Percentiles rank a stretch among this genome's conserved stretches.
Evolutionary conservation across 2,329 filamentous ascomycete genomes (phyloP).

Genomic region (Didymella pinodella): DNA sequence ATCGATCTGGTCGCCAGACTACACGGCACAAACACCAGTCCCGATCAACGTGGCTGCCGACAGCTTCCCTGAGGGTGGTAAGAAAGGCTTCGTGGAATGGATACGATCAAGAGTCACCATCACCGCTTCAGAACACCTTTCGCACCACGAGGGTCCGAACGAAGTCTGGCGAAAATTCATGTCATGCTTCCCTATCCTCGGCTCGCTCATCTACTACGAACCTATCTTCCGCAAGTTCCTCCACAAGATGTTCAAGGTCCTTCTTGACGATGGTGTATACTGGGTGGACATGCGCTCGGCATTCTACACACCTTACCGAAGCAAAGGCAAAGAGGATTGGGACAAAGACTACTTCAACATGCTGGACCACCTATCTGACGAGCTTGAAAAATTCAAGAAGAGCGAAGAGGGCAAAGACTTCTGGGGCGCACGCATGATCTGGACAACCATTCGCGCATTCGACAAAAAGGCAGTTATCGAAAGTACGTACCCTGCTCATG

Average conservation of each 20-base stretch:
- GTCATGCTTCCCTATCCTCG: conserved; percentile 75
- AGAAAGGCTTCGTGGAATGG: conserved; percentile 77
- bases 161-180: conserved; percentile 85
- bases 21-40: conserved; percentile 67
- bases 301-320: conserved; percentile 75
- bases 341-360: conserved; percentile 74
- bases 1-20: conserved; percentile 72
- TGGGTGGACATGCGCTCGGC: conserved; percentile 85
- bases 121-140: conserved; percentile 73
- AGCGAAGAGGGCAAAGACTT: conserved; percentile 76
- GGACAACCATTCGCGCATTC: conserved; percentile 75
- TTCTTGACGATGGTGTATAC: conserved; percentile 81
- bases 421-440: conserved; percentile 86
- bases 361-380: conserved; percentile 77
- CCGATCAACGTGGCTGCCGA: conserved; percentile 70
- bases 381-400: conserved; percentile 76
- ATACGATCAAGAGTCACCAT: conserved; percentile 76
- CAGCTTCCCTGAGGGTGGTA: conserved; percentile 76
- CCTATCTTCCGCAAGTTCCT: conserved; percentile 84
- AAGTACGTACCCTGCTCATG: conserved; percentile 50
- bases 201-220: conserved; percentile 84
- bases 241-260: conserved; percentile 71
- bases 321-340: conserved; percentile 68
- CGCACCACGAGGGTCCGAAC: conserved; percentile 83
- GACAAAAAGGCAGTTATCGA: conserved; percentile 73